Evolutionary conservation across 2,329 filamentous ascomycete species (phyloP).

Genomic region (Grosmannia huntii): DNA sequence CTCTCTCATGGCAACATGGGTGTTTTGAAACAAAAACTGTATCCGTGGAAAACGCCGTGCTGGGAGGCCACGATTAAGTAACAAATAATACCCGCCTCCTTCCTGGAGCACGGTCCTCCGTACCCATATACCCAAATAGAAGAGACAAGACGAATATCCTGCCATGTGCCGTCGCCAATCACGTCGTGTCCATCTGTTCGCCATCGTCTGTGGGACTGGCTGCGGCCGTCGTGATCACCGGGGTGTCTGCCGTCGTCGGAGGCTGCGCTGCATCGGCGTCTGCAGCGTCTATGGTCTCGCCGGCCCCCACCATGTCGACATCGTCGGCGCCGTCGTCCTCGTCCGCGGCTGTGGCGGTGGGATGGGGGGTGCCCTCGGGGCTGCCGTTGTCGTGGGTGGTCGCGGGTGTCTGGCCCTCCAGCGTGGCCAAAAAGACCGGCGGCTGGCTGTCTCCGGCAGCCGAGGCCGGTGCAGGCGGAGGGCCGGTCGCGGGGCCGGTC

Average conservation of each 20-base stretch:
- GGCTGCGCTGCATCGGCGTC: background rate
- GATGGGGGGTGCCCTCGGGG: conserved; percentile 23
- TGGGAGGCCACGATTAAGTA: background rate
- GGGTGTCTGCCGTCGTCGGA: too few species aligned
- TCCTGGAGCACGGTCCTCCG: background rate
- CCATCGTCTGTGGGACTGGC: conserved; percentile 23
- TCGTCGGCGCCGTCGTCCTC: conserved; percentile 32
- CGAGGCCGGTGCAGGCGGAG: background rate
- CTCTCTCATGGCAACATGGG: too few species aligned
- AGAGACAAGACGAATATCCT: background rate
- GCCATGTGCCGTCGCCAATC: background rate
- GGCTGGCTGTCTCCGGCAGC: conserved; percentile 29
- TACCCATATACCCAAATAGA: background rate
- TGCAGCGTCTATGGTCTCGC: background rate
- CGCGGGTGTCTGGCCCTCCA: background rate
- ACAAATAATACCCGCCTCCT: background rate
- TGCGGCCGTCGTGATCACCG: background rate
- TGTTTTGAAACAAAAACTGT: background rate
- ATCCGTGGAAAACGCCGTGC: background rate
- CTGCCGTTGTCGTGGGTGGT: background rate
- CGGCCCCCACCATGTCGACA: conserved; percentile 43
- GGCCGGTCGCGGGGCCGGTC: background rate
- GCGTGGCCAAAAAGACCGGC: conserved; percentile 19
- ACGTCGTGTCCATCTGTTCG: conserved; percentile 56
- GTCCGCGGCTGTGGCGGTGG: conserved; percentile 15